Evolutionary conservation across 345 rosid species (phyloP), one percentile per base, ranked within the genome.

Genomic region (Salix brachista): DNA sequence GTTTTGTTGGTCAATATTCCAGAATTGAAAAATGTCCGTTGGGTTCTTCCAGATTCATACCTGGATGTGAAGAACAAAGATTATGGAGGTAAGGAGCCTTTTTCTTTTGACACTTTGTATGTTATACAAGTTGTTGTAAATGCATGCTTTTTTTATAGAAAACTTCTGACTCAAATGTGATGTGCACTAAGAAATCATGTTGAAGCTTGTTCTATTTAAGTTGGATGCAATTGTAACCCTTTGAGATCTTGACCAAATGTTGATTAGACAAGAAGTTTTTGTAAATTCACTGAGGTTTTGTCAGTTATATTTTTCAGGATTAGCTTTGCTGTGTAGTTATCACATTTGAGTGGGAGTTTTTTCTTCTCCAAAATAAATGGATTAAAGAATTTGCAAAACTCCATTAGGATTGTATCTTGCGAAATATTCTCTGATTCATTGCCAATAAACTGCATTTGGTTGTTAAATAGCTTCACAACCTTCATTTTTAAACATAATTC

Each of bases 41-140:
- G 99, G 94, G 99, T 96, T 84, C 97, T 96, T 75, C 99, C 98
- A 25, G 98, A 96, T 85, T 96, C 99, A 6, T 96, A 92, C 84
- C 48, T 94, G 77, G 98, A 96, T 88, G 95, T 94, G 60, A 92
- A 71, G 84, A 94, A 96, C 85, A 90, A 96, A 77, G 91, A 94
- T 75, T 96, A 96, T 75, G 99, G 98, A 87, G 99, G 99, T 96
- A 82, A 82, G 82, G 1, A 32, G 18, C 36, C 4, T 23, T 19
- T 26, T 54, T 19, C 42, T 11, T 8, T 1, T 73, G 28, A 4
- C 1, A 28, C 65, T 37, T 16, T 68, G 71, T 72, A 26, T 69
- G 36, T 12, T 36, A n/a, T 28, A 36, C 14, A 11, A 4, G 10
- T 28, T 61, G 26, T 30, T 60, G 23, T 23, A 23, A 18, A 41